phyloP scores from a whole-genome alignment of 495 filamentous ascomycete genomes.

The Aspergillus ostianus region DNA sequence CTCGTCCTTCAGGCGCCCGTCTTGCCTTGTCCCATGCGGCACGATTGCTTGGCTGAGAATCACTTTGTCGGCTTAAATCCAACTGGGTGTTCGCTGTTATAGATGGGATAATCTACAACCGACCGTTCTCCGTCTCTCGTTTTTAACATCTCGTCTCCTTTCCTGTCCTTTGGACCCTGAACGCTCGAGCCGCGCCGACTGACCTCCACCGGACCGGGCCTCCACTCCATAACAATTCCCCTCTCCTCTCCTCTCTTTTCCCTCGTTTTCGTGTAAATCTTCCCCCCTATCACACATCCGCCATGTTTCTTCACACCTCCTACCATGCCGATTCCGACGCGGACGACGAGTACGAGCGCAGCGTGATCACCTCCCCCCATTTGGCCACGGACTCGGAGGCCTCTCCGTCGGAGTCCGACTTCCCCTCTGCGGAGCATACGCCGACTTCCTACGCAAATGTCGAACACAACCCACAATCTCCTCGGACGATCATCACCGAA shows the following conservation, averaged over 20 bases:
- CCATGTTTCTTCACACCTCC: conserved; percentile 52
- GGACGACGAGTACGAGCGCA: conserved; percentile 91
- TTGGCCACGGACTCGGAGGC: conserved; percentile 74
- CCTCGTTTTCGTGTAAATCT: conserved; percentile 6
- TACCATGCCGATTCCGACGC: conserved; percentile 85
- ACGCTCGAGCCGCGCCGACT: conserved; percentile 12
- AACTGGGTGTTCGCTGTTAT: background rate
- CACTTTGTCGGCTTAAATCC: background rate
- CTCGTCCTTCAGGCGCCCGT: conserved; percentile 12
- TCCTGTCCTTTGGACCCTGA: background rate
- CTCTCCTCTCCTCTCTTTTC: background rate
- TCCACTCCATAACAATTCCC: conserved; percentile 13
- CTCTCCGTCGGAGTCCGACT: conserved; percentile 79
- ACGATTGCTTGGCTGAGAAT: conserved; percentile 13
- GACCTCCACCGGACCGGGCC: conserved; percentile 18
- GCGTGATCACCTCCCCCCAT: conserved; percentile 68
- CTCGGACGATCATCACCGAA: conserved; percentile 76
- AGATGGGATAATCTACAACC: background rate
- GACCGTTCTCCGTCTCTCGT: background rate
- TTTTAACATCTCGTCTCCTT: background rate
- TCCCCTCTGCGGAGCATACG: conserved; percentile 78
- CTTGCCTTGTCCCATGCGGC: conserved; percentile 21
- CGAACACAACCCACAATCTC: conserved; percentile 64
- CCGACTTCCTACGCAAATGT: conserved; percentile 78
- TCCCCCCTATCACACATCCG: background rate